Evolutionary conservation across 768 basidiomycete species (phyloP).

Genomic region (Polyporus arcularius): DNA sequence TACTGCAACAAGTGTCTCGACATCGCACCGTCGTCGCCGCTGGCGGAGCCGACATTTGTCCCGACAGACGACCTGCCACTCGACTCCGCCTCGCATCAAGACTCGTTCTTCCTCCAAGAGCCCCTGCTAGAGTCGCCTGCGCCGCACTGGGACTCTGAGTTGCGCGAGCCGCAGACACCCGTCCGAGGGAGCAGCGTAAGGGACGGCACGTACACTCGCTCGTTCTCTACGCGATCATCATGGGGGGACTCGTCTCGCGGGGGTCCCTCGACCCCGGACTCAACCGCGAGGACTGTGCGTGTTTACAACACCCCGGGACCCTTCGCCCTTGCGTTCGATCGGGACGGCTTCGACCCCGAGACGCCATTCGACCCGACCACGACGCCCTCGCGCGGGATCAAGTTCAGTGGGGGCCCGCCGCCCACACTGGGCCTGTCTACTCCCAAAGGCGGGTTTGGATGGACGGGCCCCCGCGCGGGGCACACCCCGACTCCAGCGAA

Average conservation of each 20-base stretch:
- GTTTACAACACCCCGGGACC: conserved; percentile 29
- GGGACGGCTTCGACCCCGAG: conserved; percentile 36
- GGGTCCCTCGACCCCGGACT: conserved; percentile 58
- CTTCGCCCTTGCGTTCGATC: conserved; percentile 18
- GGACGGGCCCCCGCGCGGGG: conserved; percentile 7
- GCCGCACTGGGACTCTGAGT: conserved; percentile 46
- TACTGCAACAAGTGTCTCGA: conserved; percentile 62
- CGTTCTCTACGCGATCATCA: conserved; percentile 40
- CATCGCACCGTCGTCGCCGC: conserved; percentile 42
- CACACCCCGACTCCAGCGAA: conserved; percentile 10
- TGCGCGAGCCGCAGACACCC: conserved; percentile 49
- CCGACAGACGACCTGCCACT: conserved; percentile 56
- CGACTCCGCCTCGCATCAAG: conserved; percentile 40
- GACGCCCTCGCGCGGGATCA: conserved; percentile 79
- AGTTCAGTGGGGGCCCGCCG: conserved; percentile 41
- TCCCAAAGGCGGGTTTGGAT: conserved; percentile 30
- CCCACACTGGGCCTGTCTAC: conserved; percentile 20
- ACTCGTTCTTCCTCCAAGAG: conserved; percentile 64
- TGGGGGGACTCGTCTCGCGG: conserved; percentile 54
- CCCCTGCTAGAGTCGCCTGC: conserved; percentile 57
- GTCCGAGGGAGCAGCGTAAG: conserved; percentile 32
- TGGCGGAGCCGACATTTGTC: conserved; percentile 67
- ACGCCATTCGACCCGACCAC: conserved; percentile 76
- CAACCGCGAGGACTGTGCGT: conserved; percentile 28
- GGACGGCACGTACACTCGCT: conserved; percentile 18